Base-by-base conservation (phyloP, 2,329 filamentous ascomycete species). In the Colletotrichum godetiae region DNA sequence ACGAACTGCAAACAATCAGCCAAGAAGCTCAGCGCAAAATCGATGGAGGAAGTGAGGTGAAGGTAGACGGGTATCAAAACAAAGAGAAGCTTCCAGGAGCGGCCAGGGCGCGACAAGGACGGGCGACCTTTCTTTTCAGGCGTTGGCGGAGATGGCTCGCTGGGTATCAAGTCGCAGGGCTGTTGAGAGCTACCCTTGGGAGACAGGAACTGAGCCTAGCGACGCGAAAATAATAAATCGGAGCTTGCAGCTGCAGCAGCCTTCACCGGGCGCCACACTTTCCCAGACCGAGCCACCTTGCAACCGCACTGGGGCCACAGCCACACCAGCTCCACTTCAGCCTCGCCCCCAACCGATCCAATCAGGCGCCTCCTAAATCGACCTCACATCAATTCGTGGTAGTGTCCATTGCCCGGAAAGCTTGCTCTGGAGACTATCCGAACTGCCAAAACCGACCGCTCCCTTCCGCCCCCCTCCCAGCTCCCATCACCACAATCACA, bases 301-400 rank as follows among this genome's bases (percentile, higher is more conserved):
- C n/a, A 33, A 35, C 1, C 2, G 13, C 46, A 15, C 66, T 58
- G 52, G n/a, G 24, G 3, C 27, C 66, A 24, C 61, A 64, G n/a
- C 8, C 8, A 29, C 15, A 42, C 5, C 7, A 29, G 46, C 7
- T 42, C 55, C 55, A 75, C 73, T 65, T 68, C 77, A 80, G 80
- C 81, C 82, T 83, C 73, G 80, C 76, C 78, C 74, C 76, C 77
- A 74, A 57, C 27, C 11, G 74, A 74, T 35, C 82, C 82, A 84
- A 85, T 85, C 79, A 83, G 71, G 77, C 72, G 42, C 11, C 72
- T 73, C 73, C 81, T 82, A 85, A 84, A 82, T 82, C 78, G 80
- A 83, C 82, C 79, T 84, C 81, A 80, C 78, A 76, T 80, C 79
- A 79, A 81, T 80, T 82, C 80, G 78, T 76, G 19, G 42, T 49